phyloP scores from a whole-genome alignment of 1,139 yeast species.

The Geotrichum fermentans region DNA sequence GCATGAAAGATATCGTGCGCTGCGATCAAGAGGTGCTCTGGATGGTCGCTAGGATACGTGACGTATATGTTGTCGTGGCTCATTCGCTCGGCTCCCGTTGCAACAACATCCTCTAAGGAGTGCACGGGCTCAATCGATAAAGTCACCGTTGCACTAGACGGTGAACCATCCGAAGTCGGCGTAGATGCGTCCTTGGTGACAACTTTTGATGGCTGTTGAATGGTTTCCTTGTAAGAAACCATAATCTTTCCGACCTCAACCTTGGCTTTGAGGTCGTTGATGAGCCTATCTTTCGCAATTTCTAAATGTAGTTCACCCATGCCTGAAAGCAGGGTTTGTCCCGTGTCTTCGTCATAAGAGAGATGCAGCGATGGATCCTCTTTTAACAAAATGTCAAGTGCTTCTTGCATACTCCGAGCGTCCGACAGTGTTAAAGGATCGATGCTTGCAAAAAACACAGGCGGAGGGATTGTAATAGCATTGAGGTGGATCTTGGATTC shows the following conservation, averaged over 20 bases:
- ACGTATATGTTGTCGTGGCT: constrained; percentile 40
- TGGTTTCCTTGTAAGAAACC: constrained; percentile 86
- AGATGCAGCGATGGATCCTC: constrained; percentile 81
- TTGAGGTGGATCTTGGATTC: constrained; percentile 49
- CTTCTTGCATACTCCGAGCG: constrained; percentile 59
- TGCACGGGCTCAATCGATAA: constrained; percentile 53
- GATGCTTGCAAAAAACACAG: constrained; percentile 80
- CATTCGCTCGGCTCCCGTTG: constrained; percentile 32
- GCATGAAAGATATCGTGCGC: constrained; percentile 32
- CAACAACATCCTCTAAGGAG: constrained; percentile 37
- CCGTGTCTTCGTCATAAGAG: constrained; percentile 73
- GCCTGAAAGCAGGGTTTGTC: constrained; percentile 83
- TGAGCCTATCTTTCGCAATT: constrained; percentile 71
- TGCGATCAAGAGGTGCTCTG: constrained; percentile 31
- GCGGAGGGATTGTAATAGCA: constrained; percentile 85
- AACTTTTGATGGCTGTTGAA: constrained; percentile 29
- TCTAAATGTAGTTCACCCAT: constrained; percentile 96
- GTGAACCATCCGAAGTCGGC: constrained; percentile 14
- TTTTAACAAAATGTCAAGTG: constrained; percentile 58
- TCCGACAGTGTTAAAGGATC: constrained; percentile 86
- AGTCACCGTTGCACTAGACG: constrained; percentile 33
- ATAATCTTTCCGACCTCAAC: constrained; percentile 76
- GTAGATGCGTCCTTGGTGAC: constrained; percentile 28
- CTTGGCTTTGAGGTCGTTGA: constrained; percentile 75
- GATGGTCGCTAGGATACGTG: constrained; percentile 33